Conservation (phyloP, 1,284 basidiomycete genomes). For the Cryptococcus sp. region DNA sequence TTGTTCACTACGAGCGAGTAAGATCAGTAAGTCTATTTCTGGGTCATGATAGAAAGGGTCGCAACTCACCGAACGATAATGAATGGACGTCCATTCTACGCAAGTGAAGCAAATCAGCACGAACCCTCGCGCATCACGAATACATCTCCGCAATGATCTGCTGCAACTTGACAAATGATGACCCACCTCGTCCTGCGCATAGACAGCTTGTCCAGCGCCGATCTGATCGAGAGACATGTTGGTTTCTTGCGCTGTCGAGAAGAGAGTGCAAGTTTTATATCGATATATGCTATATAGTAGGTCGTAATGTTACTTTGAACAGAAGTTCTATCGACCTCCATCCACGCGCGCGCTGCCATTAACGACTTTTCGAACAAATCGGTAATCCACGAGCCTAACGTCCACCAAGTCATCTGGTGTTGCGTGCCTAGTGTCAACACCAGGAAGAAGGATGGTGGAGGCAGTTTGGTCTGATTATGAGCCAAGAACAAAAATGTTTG, state of each 20-base stretch:
- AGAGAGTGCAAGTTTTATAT: background rate
- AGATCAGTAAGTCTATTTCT: conserved; percentile 1
- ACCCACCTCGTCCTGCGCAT: conserved; percentile 84
- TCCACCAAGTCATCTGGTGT: background rate
- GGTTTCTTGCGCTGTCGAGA: background rate
- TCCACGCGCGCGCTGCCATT: conserved; percentile 4
- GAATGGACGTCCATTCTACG: conserved; percentile 90
- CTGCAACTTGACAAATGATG: background rate
- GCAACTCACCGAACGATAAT: conserved; percentile 72
- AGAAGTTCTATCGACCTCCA: conserved; percentile 13
- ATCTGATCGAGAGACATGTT: conserved; percentile 51
- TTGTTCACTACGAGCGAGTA: conserved; percentile 66
- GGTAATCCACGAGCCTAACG: too few species aligned
- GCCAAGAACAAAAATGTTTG: too few species aligned
- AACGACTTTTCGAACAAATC: too few species aligned
- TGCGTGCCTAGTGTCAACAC: background rate
- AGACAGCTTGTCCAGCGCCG: conserved; percentile 65
- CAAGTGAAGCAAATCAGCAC: background rate
- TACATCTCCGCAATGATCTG: background rate
- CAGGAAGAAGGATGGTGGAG: background rate
- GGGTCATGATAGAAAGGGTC: background rate
- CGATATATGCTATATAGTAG: background rate
- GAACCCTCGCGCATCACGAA: too few species aligned
- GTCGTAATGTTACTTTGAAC: conserved; percentile 2
- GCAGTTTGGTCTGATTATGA: too few species aligned